These are phyloP conservation scores for Quercus ilex DNA, from an alignment of 306 rosid genomes.

Conservation along the genomic window DNA sequence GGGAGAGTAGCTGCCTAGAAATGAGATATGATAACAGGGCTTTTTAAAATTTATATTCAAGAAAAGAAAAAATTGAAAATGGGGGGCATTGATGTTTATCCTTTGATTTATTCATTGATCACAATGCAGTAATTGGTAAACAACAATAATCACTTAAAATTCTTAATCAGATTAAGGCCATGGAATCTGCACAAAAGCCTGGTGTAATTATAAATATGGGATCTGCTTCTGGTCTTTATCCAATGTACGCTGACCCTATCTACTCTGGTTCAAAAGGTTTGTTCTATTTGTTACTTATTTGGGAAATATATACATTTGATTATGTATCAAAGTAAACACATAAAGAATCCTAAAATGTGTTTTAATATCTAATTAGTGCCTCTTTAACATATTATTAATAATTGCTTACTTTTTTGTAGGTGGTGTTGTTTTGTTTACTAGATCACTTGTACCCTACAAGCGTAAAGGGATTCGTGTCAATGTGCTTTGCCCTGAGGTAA, in stretches of 20 bases:
- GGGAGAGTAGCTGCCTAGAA: background rate
- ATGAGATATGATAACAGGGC: background rate
- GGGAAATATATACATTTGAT: conserved; percentile 8
- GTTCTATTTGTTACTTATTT: conserved; percentile 6
- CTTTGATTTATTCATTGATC: background rate
- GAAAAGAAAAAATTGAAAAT: background rate
- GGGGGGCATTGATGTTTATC: background rate
- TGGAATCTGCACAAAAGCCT: conserved; percentile 65
- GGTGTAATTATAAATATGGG: conserved; percentile 91
- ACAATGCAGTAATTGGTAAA: background rate
- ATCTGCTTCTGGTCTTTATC: conserved; percentile 92
- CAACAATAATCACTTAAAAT: conserved; percentile 23
- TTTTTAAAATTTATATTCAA: background rate
- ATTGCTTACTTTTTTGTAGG: conserved; percentile 37
- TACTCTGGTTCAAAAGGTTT: conserved; percentile 91
- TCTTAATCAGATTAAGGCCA: conserved; percentile 57
- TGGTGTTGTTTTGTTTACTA: conserved; percentile 85
- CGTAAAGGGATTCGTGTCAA: conserved; percentile 83
- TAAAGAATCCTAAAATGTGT: background rate
- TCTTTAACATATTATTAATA: background rate
- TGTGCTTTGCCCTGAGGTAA: conserved; percentile 96
- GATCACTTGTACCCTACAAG: conserved; percentile 64
- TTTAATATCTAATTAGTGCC: background rate
- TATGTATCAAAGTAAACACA: background rate
- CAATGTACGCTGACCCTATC: conserved; percentile 52